These are phyloP conservation scores for Carpinus fangiana DNA, from an alignment of 306 rosid species.

Conservation along the genomic window DNA sequence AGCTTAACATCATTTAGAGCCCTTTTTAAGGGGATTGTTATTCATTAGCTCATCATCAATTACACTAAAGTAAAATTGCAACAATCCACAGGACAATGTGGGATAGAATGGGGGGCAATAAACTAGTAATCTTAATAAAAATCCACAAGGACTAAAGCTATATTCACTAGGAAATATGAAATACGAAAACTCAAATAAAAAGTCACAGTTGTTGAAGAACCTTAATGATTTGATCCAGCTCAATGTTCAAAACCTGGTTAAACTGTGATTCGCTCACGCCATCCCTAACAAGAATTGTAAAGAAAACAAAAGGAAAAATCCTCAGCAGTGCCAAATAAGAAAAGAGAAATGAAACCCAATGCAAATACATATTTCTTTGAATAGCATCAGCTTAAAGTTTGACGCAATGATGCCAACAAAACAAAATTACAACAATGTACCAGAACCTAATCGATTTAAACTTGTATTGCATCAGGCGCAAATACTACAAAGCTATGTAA, in stretches of 20 bases:
- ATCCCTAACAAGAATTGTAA: conserved; percentile 56
- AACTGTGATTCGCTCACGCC: conserved; percentile 95
- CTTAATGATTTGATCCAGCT: conserved; percentile 84
- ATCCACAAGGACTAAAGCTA: neutral
- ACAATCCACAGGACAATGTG: neutral
- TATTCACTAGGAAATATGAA: neutral
- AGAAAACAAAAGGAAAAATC: conserved; percentile 3
- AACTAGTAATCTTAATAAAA: neutral
- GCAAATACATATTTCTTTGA: conserved; percentile 14
- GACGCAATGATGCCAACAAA: conserved; percentile 13
- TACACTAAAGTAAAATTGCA: neutral
- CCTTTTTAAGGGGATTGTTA: neutral
- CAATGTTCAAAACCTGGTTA: conserved; percentile 77
- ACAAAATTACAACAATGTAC: neutral
- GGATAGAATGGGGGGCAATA: neutral
- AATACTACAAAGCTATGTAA: neutral
- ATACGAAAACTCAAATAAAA: conserved; percentile 9
- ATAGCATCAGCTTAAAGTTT: neutral
- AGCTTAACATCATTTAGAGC: no score
- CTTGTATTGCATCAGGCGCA: neutral
- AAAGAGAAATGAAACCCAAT: conserved; percentile 14
- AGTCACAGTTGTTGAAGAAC: conserved; percentile 41
- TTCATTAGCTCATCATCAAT: neutral
- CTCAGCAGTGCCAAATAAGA: conserved; percentile 12
- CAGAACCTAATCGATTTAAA: neutral